A percentile compares a stretch with the other conserved stretches of the same genome.
Conservation (phyloP, 2,329 filamentous ascomycete genomes). For the Fusarium virguliforme region DNA sequence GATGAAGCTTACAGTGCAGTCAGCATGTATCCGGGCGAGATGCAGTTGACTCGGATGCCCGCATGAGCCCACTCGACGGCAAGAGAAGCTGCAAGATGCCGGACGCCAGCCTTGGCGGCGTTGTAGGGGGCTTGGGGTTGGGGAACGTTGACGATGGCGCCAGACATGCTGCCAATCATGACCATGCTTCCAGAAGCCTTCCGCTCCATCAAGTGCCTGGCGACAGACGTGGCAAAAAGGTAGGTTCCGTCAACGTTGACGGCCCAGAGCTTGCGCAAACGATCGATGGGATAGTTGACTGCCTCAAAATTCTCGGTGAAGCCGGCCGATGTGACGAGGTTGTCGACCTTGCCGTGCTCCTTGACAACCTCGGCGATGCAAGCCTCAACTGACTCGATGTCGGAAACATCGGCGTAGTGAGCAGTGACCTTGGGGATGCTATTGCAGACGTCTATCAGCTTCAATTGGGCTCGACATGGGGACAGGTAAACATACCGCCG, state of each 20-base stretch:
- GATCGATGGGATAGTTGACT: slow-evolving; percentile 89
- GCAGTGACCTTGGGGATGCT: slow-evolving; percentile 88
- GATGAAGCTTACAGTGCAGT: slow-evolving; percentile 82
- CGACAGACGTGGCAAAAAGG: slow-evolving; percentile 86
- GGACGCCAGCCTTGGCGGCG: slow-evolving; percentile 90
- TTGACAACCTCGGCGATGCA: slow-evolving; percentile 75
- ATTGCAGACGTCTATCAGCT: slow-evolving; percentile 21
- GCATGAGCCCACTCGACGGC: slow-evolving; percentile 94
- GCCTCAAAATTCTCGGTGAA: slow-evolving; percentile 98
- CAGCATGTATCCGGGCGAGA: slow-evolving; percentile 96
- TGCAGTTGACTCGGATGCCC: slow-evolving; percentile 94
- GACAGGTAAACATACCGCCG: slow-evolving; percentile 67
- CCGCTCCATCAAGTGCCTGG: slow-evolving; percentile 89
- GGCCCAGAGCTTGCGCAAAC: slow-evolving; percentile 92
- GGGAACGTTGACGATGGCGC: slow-evolving; percentile 93
- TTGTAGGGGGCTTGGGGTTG: slow-evolving; percentile 96
- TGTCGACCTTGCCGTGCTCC: slow-evolving; percentile 85
- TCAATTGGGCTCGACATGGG: not conserved
- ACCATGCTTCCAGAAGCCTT: slow-evolving; percentile 88
- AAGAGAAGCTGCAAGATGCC: slow-evolving; percentile 88
- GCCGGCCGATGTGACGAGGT: slow-evolving; percentile 94
- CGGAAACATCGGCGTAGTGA: slow-evolving; percentile 90
- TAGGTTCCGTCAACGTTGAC: slow-evolving; percentile 96
- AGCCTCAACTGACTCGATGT: slow-evolving; percentile 82
- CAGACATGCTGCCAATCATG: slow-evolving; percentile 96